Conservation (phyloP, 306 rosid species). For the Fagus crenata region DNA sequence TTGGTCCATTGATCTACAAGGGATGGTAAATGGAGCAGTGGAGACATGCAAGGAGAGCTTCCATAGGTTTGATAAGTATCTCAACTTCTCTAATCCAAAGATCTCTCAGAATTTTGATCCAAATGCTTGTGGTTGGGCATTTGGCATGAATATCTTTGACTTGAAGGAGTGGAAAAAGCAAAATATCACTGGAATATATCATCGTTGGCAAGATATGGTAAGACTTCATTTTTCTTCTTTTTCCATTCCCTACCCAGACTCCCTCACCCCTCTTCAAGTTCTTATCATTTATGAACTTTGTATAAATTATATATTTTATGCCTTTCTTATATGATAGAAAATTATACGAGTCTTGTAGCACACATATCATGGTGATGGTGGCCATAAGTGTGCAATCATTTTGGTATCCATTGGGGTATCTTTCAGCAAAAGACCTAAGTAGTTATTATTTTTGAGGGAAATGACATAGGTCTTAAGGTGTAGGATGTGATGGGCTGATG, state of each 20-base stretch:
- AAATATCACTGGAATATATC: constrained; percentile 90
- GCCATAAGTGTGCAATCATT: neutral
- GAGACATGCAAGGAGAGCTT: constrained; percentile 99
- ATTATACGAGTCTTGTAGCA: neutral
- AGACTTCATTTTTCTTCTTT: constrained; percentile 27
- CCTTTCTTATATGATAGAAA: neutral
- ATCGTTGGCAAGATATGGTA: constrained; percentile 95
- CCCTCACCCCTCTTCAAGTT: neutral
- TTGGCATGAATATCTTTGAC: constrained; percentile 93
- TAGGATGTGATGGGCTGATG: no score
- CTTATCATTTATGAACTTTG: neutral
- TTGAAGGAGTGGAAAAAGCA: constrained; percentile 92
- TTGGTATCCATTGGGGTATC: neutral
- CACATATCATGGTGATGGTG: neutral
- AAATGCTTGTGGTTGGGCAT: constrained; percentile 99
- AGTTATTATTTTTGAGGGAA: neutral
- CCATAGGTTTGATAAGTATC: constrained; percentile 96
- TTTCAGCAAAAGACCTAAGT: neutral
- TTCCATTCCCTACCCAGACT: neutral
- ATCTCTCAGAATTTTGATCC: constrained; percentile 84
- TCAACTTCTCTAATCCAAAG: constrained; percentile 81
- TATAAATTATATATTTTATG: neutral
- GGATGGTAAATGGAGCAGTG: constrained; percentile 98
- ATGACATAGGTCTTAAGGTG: no score
- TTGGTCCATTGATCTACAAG: constrained; percentile 84